Evolutionary conservation across 768 basidiomycete genomes (phyloP), one percentile per base, ranked within the genome.

Genomic region (Tricholoma terreum): DNA sequence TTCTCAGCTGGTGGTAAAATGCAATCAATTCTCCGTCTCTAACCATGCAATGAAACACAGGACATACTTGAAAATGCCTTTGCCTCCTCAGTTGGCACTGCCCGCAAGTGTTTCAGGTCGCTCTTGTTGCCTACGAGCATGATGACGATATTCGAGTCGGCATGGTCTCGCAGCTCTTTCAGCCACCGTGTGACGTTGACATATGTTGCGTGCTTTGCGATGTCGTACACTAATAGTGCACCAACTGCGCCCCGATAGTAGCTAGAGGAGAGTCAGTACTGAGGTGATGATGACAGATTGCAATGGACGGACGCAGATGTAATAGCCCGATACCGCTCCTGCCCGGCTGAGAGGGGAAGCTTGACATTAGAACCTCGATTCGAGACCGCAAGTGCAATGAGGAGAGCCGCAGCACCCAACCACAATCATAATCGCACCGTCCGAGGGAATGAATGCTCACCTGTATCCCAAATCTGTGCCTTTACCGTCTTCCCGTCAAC

Each of bases 401-500:
- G 21, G 54, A 42, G 24, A 45, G 10, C 6, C 48, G 14, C 21
- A 49, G 38, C 42, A 30, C 22, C 4, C 27, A 31, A 15, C n/a
- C 27, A 31, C 30, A 1, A 30, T 24, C 27, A 49, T 27, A 6
- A 30, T 15, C 12, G 12, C 34, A 35, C 12, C 30, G 8, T 36
- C 36, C 57, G 59, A 33, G 34, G 40, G 31, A 56, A 15, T 54
- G 54, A 50, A 45, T 50, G 73, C 89, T 65, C 64, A 92, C 92
- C 94, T 64, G 96, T 99, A 75, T 99, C 97, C 96, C 96, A 99
- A 66, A 99, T 90, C 76, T 98, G 96, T 19, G 96, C 96, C 75
- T 98, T 98, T 65, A 99, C 84, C 2, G 87, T 94, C 86, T 98
- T 98, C 38, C 86, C 85, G 70, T 98, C 96, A n/a, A 98, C 92